Conservation (phyloP, 1,139 yeast species). For the Nakaseomyces sp. region DNA sequence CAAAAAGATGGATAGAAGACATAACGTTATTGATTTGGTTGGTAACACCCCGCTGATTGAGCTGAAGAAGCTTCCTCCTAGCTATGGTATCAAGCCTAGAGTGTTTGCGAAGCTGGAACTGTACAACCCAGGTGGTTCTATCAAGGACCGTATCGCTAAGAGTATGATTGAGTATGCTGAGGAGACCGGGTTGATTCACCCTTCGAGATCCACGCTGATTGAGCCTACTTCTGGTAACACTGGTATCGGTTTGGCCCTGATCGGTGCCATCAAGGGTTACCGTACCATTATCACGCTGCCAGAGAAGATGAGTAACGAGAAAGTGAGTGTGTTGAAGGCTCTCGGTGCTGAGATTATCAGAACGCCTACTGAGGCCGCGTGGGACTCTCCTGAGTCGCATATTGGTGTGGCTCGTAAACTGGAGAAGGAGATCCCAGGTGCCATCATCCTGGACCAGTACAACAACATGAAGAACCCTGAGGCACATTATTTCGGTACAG, state of each 20-base stretch:
- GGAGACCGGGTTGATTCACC: slow-evolving; percentile 66
- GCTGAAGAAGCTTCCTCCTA: slow-evolving; percentile 69
- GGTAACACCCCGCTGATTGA: slow-evolving; percentile 79
- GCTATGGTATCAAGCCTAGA: slow-evolving; percentile 66
- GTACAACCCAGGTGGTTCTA: slow-evolving; percentile 89
- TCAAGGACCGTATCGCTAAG: slow-evolving; percentile 89
- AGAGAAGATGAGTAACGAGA: slow-evolving; percentile 88
- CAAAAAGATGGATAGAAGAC: slow-evolving; percentile 12
- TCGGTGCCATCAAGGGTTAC: slow-evolving; percentile 83
- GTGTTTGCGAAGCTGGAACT: slow-evolving; percentile 85
- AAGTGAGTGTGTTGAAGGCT: slow-evolving; percentile 80
- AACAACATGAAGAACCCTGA: slow-evolving; percentile 70
- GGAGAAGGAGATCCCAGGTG: slow-evolving; percentile 78
- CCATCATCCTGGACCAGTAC: slow-evolving; percentile 80
- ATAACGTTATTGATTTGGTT: slow-evolving; percentile 34
- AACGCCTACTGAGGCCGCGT: slow-evolving; percentile 90
- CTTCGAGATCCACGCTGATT: slow-evolving; percentile 68
- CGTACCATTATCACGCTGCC: slow-evolving; percentile 84
- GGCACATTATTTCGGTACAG: slow-evolving; percentile 82
- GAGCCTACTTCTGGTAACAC: slow-evolving; percentile 89
- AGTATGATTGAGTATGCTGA: slow-evolving; percentile 84
- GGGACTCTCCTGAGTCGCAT: slow-evolving; percentile 89
- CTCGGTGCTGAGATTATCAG: slow-evolving; percentile 86
- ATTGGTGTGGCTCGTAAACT: slow-evolving; percentile 80
- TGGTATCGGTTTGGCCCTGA: slow-evolving; percentile 81